Evolutionary conservation across 495 filamentous ascomycete species (phyloP).

Genomic region (Xylaria sp.): DNA sequence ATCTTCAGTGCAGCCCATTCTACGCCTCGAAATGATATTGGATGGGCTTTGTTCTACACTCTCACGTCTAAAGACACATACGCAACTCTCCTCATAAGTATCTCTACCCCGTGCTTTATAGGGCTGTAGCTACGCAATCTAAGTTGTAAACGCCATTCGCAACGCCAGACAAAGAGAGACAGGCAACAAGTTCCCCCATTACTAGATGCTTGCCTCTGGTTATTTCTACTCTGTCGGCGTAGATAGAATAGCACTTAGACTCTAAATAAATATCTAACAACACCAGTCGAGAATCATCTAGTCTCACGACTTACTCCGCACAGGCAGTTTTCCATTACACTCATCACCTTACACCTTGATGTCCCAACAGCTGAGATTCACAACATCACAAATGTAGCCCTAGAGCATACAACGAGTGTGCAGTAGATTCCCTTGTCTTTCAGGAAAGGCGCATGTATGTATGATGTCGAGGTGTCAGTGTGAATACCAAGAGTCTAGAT

Average conservation of each 20-base stretch:
- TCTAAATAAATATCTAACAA: not conserved
- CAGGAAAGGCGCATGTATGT: not conserved
- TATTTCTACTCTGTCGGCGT: not conserved
- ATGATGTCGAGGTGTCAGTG: not conserved
- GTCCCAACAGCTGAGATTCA: constrained; percentile 4
- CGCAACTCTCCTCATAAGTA: not conserved
- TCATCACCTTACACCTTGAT: not conserved
- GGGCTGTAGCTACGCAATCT: not conserved
- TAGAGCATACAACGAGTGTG: not conserved
- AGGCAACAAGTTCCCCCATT: not conserved
- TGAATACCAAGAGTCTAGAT: not conserved
- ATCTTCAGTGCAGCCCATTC: not conserved
- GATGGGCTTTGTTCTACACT: not conserved
- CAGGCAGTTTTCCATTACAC: too few species aligned
- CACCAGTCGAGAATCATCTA: not conserved
- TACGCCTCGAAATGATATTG: not conserved
- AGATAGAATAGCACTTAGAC: not conserved
- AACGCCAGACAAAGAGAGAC: not conserved
- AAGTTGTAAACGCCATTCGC: not conserved
- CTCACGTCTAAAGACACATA: not conserved
- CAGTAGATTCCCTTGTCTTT: not conserved
- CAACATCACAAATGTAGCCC: not conserved
- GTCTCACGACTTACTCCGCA: not conserved
- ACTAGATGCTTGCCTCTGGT: not conserved
- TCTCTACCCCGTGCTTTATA: not conserved